phyloP scores from a whole-genome alignment of 495 filamentous ascomycete species.

The Oidiodendron maius region DNA sequence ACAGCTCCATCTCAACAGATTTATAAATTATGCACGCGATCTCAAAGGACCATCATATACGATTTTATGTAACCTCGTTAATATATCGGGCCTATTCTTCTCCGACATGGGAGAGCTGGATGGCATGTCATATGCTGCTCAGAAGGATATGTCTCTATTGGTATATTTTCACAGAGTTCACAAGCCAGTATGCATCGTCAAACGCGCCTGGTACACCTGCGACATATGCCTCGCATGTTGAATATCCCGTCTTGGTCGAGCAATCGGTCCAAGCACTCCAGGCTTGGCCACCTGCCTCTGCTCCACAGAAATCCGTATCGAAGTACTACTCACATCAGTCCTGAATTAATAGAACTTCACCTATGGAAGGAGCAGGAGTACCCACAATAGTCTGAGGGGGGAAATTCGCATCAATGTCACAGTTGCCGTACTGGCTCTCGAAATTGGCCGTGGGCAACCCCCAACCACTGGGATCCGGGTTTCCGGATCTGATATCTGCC shows the following conservation, averaged over 20 bases:
- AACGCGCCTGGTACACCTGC: slow-evolving; percentile 47
- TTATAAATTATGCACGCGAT: too few species aligned
- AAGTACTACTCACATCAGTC: slow-evolving; percentile 38
- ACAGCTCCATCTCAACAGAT: too few species aligned
- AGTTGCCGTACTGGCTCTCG: slow-evolving; percentile 39
- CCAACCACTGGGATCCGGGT: slow-evolving; percentile 41
- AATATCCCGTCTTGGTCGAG: neutral
- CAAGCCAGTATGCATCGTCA: slow-evolving; percentile 33
- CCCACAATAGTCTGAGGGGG: slow-evolving; percentile 66
- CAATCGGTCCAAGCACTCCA: slow-evolving; percentile 5
- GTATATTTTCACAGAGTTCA: slow-evolving; percentile 38
- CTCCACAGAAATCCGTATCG: slow-evolving; percentile 81
- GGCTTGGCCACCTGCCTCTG: slow-evolving; percentile 47
- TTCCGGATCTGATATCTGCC: slow-evolving; percentile 44
- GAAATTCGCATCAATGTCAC: slow-evolving; percentile 63
- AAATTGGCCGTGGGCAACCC: slow-evolving; percentile 64
- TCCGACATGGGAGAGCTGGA: too few species aligned
- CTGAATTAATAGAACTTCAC: neutral
- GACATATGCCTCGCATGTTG: slow-evolving; percentile 53
- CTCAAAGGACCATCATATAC: too few species aligned
- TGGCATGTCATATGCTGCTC: too few species aligned
- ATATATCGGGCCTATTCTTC: too few species aligned
- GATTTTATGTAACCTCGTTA: too few species aligned
- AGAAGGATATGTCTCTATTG: too few species aligned
- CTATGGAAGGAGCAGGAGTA: too few species aligned